Percentiles rank a stretch among this genome's conserved stretches.
phyloP scores from a whole-genome alignment of 768 basidiomycete genomes.

The Naganishia onofrii region DNA sequence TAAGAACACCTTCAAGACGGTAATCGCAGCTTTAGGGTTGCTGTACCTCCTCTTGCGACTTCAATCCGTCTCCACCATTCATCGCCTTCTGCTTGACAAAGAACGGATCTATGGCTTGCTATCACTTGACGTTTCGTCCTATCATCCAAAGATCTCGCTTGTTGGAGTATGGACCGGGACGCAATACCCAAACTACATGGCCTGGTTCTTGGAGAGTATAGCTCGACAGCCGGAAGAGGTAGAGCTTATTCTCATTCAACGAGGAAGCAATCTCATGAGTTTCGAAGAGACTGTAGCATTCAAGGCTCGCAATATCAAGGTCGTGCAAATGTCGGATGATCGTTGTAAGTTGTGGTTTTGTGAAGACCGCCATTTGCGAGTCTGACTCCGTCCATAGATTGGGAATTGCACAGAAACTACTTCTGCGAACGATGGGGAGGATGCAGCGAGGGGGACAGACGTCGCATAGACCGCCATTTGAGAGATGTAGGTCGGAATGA shows the following conservation, averaged over 20 bases:
- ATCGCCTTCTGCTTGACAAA: background rate
- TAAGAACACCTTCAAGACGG: background rate
- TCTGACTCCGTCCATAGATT: background rate
- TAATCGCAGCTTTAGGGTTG: background rate
- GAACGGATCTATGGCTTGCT: background rate
- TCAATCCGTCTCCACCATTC: background rate
- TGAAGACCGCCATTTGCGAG: too few species aligned
- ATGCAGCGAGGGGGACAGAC: conserved; percentile 25
- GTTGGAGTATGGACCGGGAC: conserved; percentile 13
- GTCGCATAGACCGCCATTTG: conserved; percentile 23
- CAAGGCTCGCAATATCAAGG: conserved; percentile 33
- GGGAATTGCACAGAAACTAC: conserved; percentile 31
- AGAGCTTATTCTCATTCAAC: conserved; percentile 33
- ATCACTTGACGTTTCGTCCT: background rate
- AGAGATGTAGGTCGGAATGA: conserved; percentile 12
- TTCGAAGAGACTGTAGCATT: conserved; percentile 12
- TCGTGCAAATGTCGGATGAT: conserved; percentile 25
- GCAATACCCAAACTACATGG: conserved; percentile 13
- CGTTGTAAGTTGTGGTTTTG: conserved; percentile 3
- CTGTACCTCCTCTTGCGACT: background rate
- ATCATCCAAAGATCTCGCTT: conserved; percentile 25
- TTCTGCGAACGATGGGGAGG: conserved; percentile 35
- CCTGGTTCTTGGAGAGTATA: conserved; percentile 35
- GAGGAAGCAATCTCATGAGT: conserved; percentile 26
- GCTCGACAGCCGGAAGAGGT: conserved; percentile 32